Percentiles rank a stretch among this genome's conserved stretches.
phyloP scores from a whole-genome alignment of 139 green algal species.

The Astrephomene gubernaculifera region DNA sequence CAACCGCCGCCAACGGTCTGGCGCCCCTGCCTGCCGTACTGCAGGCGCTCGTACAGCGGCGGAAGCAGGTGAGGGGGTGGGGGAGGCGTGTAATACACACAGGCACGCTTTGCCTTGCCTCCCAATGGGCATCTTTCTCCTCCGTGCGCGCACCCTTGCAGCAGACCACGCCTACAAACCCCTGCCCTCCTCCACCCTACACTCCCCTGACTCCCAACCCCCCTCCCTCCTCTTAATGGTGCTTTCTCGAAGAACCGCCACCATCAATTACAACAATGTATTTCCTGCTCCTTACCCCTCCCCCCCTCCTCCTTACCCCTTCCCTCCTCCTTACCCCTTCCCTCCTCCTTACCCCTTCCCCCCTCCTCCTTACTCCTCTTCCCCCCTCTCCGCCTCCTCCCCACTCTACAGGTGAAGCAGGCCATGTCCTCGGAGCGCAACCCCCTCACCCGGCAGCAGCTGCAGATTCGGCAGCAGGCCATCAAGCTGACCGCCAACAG shows the following conservation, averaged over 20 bases:
- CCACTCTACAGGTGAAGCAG: constrained; percentile 72
- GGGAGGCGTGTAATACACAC: neutral
- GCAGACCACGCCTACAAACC: too few species aligned
- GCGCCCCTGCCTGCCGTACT: constrained; percentile 83
- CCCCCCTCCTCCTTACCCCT: neutral
- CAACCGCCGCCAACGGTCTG: constrained; percentile 31
- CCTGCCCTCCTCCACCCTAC: neutral
- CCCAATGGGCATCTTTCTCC: too few species aligned
- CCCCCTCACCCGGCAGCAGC: constrained; percentile 83
- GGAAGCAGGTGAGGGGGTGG: constrained; percentile 70
- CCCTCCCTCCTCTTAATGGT: neutral
- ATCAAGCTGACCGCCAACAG: constrained; percentile 99
- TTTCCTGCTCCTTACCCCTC: neutral
- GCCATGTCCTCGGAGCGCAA: constrained; percentile 73
- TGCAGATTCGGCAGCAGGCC: constrained; percentile 80
- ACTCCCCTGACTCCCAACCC: neutral
- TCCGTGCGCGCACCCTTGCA: too few species aligned
- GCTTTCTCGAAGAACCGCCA: neutral
- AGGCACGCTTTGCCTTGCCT: neutral
- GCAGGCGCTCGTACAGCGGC: constrained; percentile 79
- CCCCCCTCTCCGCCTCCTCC: neutral
- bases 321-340: neutral
- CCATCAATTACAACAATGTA: neutral
- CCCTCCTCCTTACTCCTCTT: too few species aligned
- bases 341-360: neutral